phyloP scores from a whole-genome alignment of 2,329 filamentous ascomycete species.

The Fusarium heterosporum region DNA sequence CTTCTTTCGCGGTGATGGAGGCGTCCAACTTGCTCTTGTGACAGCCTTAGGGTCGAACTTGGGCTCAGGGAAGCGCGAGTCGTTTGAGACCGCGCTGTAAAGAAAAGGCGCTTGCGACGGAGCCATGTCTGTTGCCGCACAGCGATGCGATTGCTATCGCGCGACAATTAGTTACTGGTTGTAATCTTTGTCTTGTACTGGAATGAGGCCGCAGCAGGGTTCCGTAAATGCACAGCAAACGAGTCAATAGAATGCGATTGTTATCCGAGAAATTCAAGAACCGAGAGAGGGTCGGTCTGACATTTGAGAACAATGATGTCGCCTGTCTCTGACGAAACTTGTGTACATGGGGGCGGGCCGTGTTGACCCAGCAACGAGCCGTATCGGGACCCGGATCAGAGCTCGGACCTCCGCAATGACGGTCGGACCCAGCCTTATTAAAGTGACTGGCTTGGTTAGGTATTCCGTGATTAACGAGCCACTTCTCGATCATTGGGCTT shows the following conservation, averaged over 20 bases:
- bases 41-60: conserved; percentile 89
- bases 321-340: conserved; percentile 36
- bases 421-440: background rate
- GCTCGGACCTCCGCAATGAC: conserved; percentile 18
- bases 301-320: conserved; percentile 21
- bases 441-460: background rate
- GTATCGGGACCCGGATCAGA: conserved; percentile 3
- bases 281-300: conserved; percentile 12
- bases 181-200: conserved; percentile 14
- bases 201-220: conserved; percentile 20
- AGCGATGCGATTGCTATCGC: conserved; percentile 24
- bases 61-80: conserved; percentile 64
- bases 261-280: conserved; percentile 29
- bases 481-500: conserved; percentile 16
- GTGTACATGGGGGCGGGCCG: conserved; percentile 25
- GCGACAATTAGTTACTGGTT: conserved; percentile 16
- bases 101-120: conserved; percentile 71
- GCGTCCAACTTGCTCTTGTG: conserved; percentile 80
- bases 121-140: conserved; percentile 42
- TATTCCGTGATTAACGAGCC: conserved; percentile 24
- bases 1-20: conserved; percentile 71
- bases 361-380: conserved; percentile 46
- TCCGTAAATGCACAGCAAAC: conserved; percentile 6
- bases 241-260: conserved; percentile 29
- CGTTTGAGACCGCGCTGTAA: conserved; percentile 69